These are phyloP conservation scores for Lachancea kluyveri DNA, from an alignment of 805 yeast species.

Conservation along the genomic window DNA sequence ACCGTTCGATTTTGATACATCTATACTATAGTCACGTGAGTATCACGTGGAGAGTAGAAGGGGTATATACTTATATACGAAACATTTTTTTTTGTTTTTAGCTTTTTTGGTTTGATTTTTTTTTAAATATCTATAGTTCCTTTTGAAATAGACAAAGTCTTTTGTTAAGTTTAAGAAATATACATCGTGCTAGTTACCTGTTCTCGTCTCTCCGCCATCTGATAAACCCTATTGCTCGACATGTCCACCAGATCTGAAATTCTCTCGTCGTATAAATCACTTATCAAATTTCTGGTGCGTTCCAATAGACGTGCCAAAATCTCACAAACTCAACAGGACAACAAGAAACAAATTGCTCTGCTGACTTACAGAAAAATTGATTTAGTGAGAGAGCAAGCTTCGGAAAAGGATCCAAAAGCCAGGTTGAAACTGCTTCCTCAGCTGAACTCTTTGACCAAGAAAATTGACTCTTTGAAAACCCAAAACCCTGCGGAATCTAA, in stretches of 20 bases:
- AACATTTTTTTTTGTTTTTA: too few species aligned
- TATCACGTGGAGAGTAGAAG: too few species aligned
- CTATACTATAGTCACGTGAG: too few species aligned
- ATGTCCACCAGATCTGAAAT: conserved; percentile 1
- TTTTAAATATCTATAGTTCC: too few species aligned
- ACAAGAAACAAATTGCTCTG: conserved; percentile 18
- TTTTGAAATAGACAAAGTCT: too few species aligned
- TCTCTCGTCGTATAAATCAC: conserved; percentile 13
- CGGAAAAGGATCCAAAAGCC: conserved; percentile 3
- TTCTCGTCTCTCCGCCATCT: too few species aligned
- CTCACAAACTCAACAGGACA: conserved; percentile 15
- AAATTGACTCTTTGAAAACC: conserved; percentile 12
- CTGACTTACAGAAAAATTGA: conserved; percentile 20
- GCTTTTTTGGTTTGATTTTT: too few species aligned
- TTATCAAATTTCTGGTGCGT: conserved; percentile 20
- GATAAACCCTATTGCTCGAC: neutral
- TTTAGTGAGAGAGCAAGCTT: conserved; percentile 13
- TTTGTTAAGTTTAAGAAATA: too few species aligned
- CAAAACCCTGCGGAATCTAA: conserved; percentile 11
- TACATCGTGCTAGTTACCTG: too few species aligned
- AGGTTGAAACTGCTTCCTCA: conserved; percentile 6
- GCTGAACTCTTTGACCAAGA: conserved; percentile 11
- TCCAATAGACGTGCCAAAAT: conserved; percentile 17
- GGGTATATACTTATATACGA: too few species aligned
- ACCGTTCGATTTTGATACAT: too few species aligned